Evolutionary conservation across 1,284 basidiomycete species (phyloP), one percentile per base, ranked within the genome.

Genomic region (Melanopsichium pennsylvanicum): DNA sequence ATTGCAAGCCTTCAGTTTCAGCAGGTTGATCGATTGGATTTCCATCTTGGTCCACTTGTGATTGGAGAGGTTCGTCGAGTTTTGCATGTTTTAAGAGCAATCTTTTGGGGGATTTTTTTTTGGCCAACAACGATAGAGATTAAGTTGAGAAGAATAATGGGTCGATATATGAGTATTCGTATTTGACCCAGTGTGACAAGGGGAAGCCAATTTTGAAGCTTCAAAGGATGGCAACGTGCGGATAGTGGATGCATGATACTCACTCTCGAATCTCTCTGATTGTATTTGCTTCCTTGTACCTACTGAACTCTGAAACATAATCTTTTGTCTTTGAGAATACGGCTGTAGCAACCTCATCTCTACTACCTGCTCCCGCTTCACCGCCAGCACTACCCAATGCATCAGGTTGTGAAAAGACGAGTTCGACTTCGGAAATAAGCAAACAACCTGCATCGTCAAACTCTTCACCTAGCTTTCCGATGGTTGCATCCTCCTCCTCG

Each of bases 301-400:
- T 91, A 5, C 90, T 87, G 80, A 95, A 95, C 9, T 89, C 90
- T 79, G 90, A 90, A 63, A 94, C 92, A 78, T 94, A 94, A 70
- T 93, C 92, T 40, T 91, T 84, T 0, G 93, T 93, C 81, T 95
- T 94, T 82, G 91, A 92, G 81, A 91, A 93, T 12, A 95, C 91
- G 33, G 85, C 88, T 52, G 82, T 92, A 89, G 88, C 87, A 44
- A 89, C 91, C 74, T 92, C 89, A 2, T 90, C 90, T 0, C 89
- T 88, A 72, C 89, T 89, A 80, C 90, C 90, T 54, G 38, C 47
- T 11, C 43, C 43, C 26, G 27, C 27, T 5, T 32, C 16, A 33
- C 27, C 34, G 19, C 19, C 25, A 13, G 31, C 42, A 23, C 40
- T 34, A 5, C 55, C 74, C 23, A 77, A 47, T 80, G 91, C 88